A percentile compares a stretch with the other conserved stretches of the same genome.
Evolutionary conservation across 2,329 filamentous ascomycete genomes (phyloP).

Genomic region (Aspergillus nomiae): DNA sequence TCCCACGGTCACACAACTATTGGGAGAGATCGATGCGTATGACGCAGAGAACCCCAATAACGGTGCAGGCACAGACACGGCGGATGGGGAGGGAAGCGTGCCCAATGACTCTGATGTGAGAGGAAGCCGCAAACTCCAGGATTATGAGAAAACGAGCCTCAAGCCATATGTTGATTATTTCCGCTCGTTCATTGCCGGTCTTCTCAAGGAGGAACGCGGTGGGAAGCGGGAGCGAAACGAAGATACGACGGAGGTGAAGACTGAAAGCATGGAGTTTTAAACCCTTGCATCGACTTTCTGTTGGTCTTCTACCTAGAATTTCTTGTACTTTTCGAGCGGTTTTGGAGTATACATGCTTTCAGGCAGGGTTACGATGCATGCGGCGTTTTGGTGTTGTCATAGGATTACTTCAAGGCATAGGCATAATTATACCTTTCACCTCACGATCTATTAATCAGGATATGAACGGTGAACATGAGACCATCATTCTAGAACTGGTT

Average conservation of each 20-base stretch:
- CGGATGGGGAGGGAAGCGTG: conserved; percentile 41
- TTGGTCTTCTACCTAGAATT: neutral
- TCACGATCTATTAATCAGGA: neutral
- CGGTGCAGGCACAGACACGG: conserved; percentile 43
- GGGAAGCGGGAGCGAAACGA: conserved; percentile 56
- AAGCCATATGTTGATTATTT: conserved; percentile 93
- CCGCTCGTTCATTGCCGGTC: conserved; percentile 71
- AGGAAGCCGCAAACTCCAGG: conserved; percentile 59
- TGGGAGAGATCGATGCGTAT: conserved; percentile 86
- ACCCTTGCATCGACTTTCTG: neutral
- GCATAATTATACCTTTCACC: neutral
- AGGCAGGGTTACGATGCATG: neutral
- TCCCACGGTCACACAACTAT: conserved; percentile 81
- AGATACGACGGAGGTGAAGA: conserved; percentile 41
- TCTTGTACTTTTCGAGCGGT: conserved; percentile 12
- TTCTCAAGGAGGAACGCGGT: conserved; percentile 73
- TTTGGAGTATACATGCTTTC: conserved; percentile 4
- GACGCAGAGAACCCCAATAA: conserved; percentile 43
- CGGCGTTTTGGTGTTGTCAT: conserved; percentile 9
- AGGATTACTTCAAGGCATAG: neutral
- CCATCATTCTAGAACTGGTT: neutral
- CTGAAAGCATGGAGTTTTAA: conserved; percentile 68
- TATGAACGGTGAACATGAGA: neutral
- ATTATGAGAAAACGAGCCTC: conserved; percentile 97
- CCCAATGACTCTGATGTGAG: conserved; percentile 34